These are phyloP conservation scores for Suhomyces anneliseae DNA, from an alignment of 1,139 yeast species.

Conservation along the genomic window DNA sequence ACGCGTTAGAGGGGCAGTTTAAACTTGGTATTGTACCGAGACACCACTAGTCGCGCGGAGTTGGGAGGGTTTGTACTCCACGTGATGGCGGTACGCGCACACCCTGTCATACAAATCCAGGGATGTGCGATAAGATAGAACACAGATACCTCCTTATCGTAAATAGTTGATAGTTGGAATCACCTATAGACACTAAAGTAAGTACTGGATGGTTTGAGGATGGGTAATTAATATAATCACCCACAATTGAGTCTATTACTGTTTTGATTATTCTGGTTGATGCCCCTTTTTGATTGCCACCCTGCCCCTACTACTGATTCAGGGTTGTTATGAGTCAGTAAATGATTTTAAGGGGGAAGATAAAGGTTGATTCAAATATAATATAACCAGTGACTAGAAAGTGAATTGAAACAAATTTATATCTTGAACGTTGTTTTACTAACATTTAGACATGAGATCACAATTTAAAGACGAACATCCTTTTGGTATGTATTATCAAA, in stretches of 20 bases:
- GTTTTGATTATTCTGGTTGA: too few relatives aligned
- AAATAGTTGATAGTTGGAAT: slow-evolving; percentile 2
- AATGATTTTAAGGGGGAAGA: too few relatives aligned
- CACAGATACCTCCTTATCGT: slow-evolving; percentile 5
- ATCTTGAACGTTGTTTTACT: slow-evolving; percentile 5
- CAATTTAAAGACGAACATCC: slow-evolving; percentile 93
- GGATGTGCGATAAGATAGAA: slow-evolving; percentile 12
- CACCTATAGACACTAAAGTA: slow-evolving; percentile 3
- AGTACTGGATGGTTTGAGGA: not conserved
- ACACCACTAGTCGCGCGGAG: too few relatives aligned
- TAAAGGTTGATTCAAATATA: too few relatives aligned
- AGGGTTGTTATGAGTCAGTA: too few relatives aligned
- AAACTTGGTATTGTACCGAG: not conserved
- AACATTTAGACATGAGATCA: slow-evolving; percentile 61
- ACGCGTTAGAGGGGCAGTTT: slow-evolving; percentile 1
- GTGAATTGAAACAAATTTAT: too few relatives aligned
- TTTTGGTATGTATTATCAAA: slow-evolving; percentile 55
- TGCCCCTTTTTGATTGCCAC: too few relatives aligned
- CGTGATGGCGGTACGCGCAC: slow-evolving; percentile 5
- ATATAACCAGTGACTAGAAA: too few relatives aligned
- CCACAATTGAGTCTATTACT: too few relatives aligned
- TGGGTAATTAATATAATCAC: not conserved
- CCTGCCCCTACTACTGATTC: too few relatives aligned
- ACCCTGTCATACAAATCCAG: slow-evolving; percentile 11
- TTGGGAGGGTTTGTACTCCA: not conserved